Base-by-base conservation (phyloP, 192 early-diverging fungal genomes). In the Martensiomyces pterosporus region DNA sequence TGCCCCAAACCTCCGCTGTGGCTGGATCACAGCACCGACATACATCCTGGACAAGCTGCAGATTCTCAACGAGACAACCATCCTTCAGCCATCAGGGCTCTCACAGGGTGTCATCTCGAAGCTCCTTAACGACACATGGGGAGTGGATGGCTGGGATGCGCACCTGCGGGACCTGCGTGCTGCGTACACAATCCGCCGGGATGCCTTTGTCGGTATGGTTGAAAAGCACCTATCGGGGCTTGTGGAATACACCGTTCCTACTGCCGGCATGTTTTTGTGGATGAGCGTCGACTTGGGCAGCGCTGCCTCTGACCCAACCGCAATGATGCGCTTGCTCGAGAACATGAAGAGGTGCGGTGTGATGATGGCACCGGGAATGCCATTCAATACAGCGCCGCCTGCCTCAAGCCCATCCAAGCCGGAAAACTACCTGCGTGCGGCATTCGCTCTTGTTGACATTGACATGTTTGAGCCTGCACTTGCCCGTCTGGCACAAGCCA, bases 261-360 rank as follows among this genome's bases (percentile, higher is more conserved):
- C 74, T 7, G 77, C 82, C 9, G 88, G 92, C 23, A 94, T 94
- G 92, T 98, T 94, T 74, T 62, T 93, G 34, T 98, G 94, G 94
- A 64, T 90, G 47, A 71, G 73, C 8, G 25, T 85, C 36, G 54
- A 79, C 40, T 42, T 79, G 26, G 61, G 68, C 1, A 7, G 25
- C 2, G 67, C 60, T 10, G 40, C 59, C 2, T 19, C 50, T 6
- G 61, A 72, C 29, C 34, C 51, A 36, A 38, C 44, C 2, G 62
- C 58, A 19, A 61, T 66, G 58, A 36, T 55, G 23, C 53, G 54
- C 16, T 51, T 73, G 49, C 53, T 73, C 25, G 62, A 53, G 13
- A 26, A 18, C 7, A 73, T 73, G 69, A 73, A 66, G 17, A 65
- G 57, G 51, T 57, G 58, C 49, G 69, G 69, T 21, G 63, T 73